Evolutionary conservation across 352 stramenopile species (phyloP), one percentile per base, ranked within the genome.

Genomic region (Thalassiosira mediterranea): DNA sequence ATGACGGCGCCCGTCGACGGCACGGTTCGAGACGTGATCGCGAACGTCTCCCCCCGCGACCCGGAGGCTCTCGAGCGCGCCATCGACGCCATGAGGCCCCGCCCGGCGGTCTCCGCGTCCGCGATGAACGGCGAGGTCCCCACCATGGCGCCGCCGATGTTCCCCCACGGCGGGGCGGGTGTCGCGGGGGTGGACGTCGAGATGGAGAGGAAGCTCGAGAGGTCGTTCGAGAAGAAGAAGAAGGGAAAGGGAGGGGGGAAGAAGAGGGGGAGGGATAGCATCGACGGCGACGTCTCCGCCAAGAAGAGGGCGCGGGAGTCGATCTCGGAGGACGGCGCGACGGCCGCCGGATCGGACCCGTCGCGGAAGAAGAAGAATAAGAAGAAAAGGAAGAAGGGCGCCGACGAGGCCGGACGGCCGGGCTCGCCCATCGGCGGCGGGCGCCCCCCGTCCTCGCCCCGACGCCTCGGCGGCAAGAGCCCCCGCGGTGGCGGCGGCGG

Each of bases 121-220:
- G 59, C 44, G 10, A 69, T 69, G 59, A 69, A 69, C 34, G 44
- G 28, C 8, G 26, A 40, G 17, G 48, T 32, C 28, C 51, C 49
- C 2, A 72, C 62, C 34, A 72, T 59, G 61, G 49, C 47, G 21
- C 34, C 61, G 26, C 61, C 61, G 19, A 53, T 59, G 48, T 34
- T 59, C 11, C 8, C 38, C 25, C n/a, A n/a, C n/a, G n/a, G n/a
- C n/a, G n/a, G n/a, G n/a, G n/a, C n/a, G n/a, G n/a, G n/a, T n/a
- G n/a, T n/a, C n/a, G n/a, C n/a, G n/a, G n/a, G n/a, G n/a, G n/a
- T n/a, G n/a, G n/a, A n/a, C n/a, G n/a, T n/a, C n/a, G n/a, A n/a
- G 19, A 67, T 53, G n/a, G 17, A 49, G 49, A 26, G 13, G 26
- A 31, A 58, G 4, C 42, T 58, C 26, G 49, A 58, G 15, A 17